A percentile compares a stretch with the other conserved stretches of the same genome.
Conservation (phyloP, 495 filamentous ascomycete genomes). For the Collariella sp. region DNA sequence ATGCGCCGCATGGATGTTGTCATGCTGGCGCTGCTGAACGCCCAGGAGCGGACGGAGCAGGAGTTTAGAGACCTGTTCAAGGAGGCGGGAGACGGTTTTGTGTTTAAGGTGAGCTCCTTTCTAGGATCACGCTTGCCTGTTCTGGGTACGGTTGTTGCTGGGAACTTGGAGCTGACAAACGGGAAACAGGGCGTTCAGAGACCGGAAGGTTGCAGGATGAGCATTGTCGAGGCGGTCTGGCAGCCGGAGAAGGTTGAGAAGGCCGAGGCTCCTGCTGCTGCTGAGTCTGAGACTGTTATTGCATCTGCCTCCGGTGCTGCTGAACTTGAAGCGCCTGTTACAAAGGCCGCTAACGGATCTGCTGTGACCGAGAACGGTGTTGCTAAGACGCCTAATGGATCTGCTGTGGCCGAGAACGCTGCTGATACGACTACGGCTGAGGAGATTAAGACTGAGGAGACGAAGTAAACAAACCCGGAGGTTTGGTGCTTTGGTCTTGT, state of each 20-base stretch:
- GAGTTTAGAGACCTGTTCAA: conserved; percentile 44
- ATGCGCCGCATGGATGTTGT: conserved; percentile 50
- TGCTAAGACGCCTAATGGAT: neutral
- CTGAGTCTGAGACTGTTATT: neutral
- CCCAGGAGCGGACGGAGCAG: conserved; percentile 43
- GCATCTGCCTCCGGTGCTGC: neutral
- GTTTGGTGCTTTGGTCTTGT: neutral
- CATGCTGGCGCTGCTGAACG: conserved; percentile 47
- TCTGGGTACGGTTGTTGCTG: neutral
- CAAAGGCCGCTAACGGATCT: neutral
- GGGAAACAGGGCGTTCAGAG: conserved; percentile 29
- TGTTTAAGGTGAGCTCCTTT: conserved; percentile 31
- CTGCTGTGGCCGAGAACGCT: neutral
- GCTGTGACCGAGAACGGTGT: neutral
- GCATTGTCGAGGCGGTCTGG: conserved; percentile 45
- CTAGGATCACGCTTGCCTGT: no score
- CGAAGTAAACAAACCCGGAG: neutral
- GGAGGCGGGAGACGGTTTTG: conserved; percentile 34
- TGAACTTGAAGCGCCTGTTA: neutral
- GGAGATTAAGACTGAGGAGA: neutral
- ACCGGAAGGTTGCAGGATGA: conserved; percentile 39
- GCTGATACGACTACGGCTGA: neutral
- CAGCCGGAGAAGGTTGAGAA: conserved; percentile 18
- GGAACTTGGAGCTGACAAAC: neutral
- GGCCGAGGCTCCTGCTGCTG: neutral